These are phyloP conservation scores for Isoetes engelmannii DNA, from an alignment of 83 land plant species.

Conservation along the genomic window DNA sequence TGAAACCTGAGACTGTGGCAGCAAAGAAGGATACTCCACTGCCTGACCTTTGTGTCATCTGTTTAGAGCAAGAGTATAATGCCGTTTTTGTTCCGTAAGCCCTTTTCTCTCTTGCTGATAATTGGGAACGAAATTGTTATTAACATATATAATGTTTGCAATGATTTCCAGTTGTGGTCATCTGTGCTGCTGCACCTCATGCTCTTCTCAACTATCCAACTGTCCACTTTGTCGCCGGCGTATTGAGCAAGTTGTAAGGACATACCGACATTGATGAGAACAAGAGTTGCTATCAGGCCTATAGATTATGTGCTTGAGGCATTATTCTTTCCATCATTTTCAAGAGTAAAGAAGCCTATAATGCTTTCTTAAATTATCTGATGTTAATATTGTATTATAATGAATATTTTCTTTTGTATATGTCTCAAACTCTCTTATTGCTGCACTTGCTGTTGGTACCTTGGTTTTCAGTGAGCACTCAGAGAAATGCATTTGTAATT, in stretches of 20 bases:
- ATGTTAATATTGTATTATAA: too few species aligned
- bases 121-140: background rate
- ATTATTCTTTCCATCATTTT: too few species aligned
- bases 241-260: constrained; percentile 73
- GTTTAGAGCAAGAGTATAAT: constrained; percentile 92
- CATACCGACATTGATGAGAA: constrained; percentile 61
- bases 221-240: constrained; percentile 88
- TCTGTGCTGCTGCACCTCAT: constrained; percentile 88
- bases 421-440: too few species aligned
- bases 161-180: constrained; percentile 78
- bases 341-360: too few species aligned
- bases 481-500: too few species aligned
- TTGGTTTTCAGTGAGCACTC: too few species aligned
- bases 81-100: constrained; percentile 96
- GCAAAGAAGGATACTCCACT: constrained; percentile 39
- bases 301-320: too few species aligned
- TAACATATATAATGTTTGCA: background rate
- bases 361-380: too few species aligned
- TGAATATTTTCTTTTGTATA: too few species aligned
- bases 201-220: constrained; percentile 70
- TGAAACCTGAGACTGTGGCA: background rate
- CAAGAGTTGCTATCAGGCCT: too few species aligned
- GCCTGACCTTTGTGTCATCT: constrained; percentile 92
- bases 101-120: constrained; percentile 1
- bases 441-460: too few species aligned